Evolutionary conservation across 1,284 basidiomycete species (phyloP), one percentile per base, ranked within the genome.

Genomic region (Papiliotrema flavescens): DNA sequence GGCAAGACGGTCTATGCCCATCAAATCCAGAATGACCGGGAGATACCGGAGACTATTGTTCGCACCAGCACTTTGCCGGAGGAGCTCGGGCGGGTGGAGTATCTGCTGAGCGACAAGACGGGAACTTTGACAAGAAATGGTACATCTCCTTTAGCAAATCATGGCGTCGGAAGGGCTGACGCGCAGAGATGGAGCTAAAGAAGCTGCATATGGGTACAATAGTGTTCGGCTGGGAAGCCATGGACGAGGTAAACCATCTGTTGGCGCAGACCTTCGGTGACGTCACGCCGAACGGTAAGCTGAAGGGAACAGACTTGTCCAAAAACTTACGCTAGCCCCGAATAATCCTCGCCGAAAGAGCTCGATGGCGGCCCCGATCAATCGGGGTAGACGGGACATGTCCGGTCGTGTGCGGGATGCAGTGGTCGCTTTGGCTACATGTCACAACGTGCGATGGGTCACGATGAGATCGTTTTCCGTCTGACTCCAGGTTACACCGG

Each of bases 201-300:
- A 98, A 96, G 73, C 79, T 99, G 36, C 95, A 99, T 70, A 90
- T 98, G 88, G 96, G 96, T 2, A 98, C 96, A 0, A 91, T 98
- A 82, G 94, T 91, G 2, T 99, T 95, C 71, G 92, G 91, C 0
- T 87, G 82, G 67, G 96, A 99, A 67, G 88, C 93, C 9, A 98
- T 98, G 94, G 96, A 99, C 69, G 96, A 99, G 72, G 90, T 98
- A 2, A 83, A 87, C 0, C 88, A 89, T 76, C 90, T 98, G 63
- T 79, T 98, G 14, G 83, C 85, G 5, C 80, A 86, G 41, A 87
- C 90, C 0, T 89, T 95, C 64, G 89, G 87, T 6, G 80, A 79
- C 8, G 75, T 78, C 0, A 41, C 49, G 8, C 49, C 48, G 17
- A 48, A 45, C n/a, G 59, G 67, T 63, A 43, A 61, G 63, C 60